Base-by-base conservation (phyloP, 805 yeast genomes). In the Saturnispora sanitii region DNA sequence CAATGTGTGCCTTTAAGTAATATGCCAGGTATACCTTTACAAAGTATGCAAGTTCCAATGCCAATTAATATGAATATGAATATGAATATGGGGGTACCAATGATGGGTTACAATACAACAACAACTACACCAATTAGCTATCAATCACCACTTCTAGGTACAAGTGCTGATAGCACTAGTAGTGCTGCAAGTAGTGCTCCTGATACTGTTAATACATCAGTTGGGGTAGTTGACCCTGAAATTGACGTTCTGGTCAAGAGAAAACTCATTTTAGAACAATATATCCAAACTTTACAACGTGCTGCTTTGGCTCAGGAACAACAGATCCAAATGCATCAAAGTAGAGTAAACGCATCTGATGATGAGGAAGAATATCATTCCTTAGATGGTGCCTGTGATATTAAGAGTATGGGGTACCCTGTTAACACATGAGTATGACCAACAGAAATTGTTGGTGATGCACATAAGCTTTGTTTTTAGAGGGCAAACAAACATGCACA, bases 221-320 rank as follows among this genome's bases (percentile, higher is more conserved):
- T 5, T 9, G 29, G 6, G 7, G 35, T 25, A 6, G 21, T 12
- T 16, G 35, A 37, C 17, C 35, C 40, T 1, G 41, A 38, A 12
- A 33, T 38, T 12, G 36, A 33, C 15, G 25, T 32, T 2, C 26
- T 38, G n/a, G 18, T 38, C 4, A 25, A 32, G 18, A 31, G 41
- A 16, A 38, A 38, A 18, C 12, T 33, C 7, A 15, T 32, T 4
- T 9, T 38, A 9, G 35, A 38, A 25, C 41, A 38, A 25, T 32
- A 32, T 16, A 38, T 38, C 15, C 16, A 20, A 19, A 33, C 41
- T 3, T 26, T 38, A n/a, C 41, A 38, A 32, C 31, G 16, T 6
- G 41, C 41, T 19, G 41, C 41, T 9, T 11, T 15, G 20, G 17
- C 28, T 11, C 16, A 21, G 11, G 20, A 23, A 18, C 22, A 13